Evolutionary conservation across 768 basidiomycete genomes (phyloP).

Genomic region (Pleurotus citrinopileatus): DNA sequence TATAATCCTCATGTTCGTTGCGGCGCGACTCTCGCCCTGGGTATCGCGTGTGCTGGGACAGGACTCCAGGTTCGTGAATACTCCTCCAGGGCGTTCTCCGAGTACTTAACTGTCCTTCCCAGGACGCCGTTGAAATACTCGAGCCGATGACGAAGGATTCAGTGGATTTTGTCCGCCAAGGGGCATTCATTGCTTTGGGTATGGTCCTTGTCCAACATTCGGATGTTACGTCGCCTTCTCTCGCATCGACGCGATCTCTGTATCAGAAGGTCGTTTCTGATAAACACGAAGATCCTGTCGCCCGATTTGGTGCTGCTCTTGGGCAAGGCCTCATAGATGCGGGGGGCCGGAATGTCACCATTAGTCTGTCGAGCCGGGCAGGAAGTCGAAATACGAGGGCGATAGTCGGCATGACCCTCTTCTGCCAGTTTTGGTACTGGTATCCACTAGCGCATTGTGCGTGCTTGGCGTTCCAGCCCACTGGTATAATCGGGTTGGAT

Average conservation of each 20-base stretch:
- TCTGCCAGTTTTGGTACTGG: slow-evolving; percentile 99
- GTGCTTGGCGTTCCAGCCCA: slow-evolving; percentile 91
- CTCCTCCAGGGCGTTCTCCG: not conserved
- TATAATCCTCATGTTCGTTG: slow-evolving; percentile 99
- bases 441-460: slow-evolving; percentile 95
- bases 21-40: slow-evolving; percentile 93
- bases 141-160: slow-evolving; percentile 99
- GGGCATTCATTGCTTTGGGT: slow-evolving; percentile 91
- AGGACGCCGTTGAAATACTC: slow-evolving; percentile 92
- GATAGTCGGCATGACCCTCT: slow-evolving; percentile 96
- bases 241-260: slow-evolving; percentile 75
- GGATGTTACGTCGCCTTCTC: slow-evolving; percentile 82
- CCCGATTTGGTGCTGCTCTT: slow-evolving; percentile 93
- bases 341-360: slow-evolving; percentile 94
- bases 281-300: slow-evolving; percentile 99
- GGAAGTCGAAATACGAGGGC: slow-evolving; percentile 92
- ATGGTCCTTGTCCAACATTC: slow-evolving; percentile 98
- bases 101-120: not conserved
- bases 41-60: slow-evolving; percentile 96
- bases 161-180: slow-evolving; percentile 98
- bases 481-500: slow-evolving; percentile 90
- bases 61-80: slow-evolving; percentile 73
- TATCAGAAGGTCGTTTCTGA: slow-evolving; percentile 89
- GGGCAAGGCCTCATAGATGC: slow-evolving; percentile 98
- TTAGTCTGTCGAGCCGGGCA: slow-evolving; percentile 89